Percentiles rank a stretch among this genome's conserved stretches.
Evolutionary conservation across 208 protist genomes (phyloP).

Genomic region (Acanthamoeba divionensis): DNA sequence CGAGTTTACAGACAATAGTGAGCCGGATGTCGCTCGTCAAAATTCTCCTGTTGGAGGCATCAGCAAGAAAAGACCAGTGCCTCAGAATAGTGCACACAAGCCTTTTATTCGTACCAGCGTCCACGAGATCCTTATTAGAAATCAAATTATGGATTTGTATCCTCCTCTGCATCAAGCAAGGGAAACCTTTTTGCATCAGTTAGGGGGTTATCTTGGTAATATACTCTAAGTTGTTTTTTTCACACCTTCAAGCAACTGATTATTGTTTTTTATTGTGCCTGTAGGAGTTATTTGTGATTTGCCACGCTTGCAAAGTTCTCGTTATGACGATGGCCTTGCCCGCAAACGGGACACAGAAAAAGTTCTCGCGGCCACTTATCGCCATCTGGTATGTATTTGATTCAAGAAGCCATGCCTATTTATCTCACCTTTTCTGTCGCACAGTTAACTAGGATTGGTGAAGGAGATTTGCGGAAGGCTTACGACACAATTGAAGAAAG

Average conservation of each 20-base stretch:
- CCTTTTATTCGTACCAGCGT: constrained; percentile 1
- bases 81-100: not conserved
- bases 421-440: constrained; percentile 53
- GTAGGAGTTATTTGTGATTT: constrained; percentile 69
- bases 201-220: constrained; percentile 52
- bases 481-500: constrained; percentile 73
- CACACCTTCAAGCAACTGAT: not conserved
- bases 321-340: constrained; percentile 63
- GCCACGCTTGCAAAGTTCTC: constrained; percentile 65
- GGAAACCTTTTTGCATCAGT: constrained; percentile 48
- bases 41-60: not conserved
- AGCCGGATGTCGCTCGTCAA: not conserved
- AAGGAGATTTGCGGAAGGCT: constrained; percentile 56
- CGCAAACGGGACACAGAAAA: constrained; percentile 23
- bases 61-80: not conserved
- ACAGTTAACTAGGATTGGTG: constrained; percentile 68
- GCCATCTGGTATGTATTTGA: constrained; percentile 5
- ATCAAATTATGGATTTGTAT: constrained; percentile 71
- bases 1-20: not conserved
- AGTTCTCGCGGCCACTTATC: not conserved
- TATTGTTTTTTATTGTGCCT: not conserved
- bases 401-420: not conserved
- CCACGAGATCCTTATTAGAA: constrained; percentile 80
- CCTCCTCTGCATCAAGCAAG: constrained; percentile 80
- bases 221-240: constrained; percentile 11